Base-by-base conservation (phyloP, 2,329 filamentous ascomycete species). In the Fusarium veterinarium region DNA sequence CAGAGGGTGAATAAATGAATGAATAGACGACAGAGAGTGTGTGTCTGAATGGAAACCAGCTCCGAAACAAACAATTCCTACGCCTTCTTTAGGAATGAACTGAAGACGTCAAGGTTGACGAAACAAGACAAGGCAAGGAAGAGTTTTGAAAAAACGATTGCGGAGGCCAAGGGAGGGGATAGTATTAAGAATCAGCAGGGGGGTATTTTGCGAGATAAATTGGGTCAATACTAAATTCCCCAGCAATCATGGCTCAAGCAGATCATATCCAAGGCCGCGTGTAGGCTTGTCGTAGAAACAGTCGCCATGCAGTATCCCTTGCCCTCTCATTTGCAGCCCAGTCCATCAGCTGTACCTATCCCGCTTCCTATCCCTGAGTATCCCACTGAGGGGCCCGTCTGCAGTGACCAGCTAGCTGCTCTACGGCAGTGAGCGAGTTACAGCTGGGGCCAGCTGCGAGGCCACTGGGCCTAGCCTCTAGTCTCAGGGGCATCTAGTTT, bases 1-100 rank as follows among this genome's bases (percentile, higher is more conserved):
- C 49, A 38, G 33, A 31, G 28, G 49, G 62, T 59, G 51, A 59
- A 30, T 59, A 53, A 68, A 33, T 67, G 42, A 64, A 17, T 10
- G 40, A 19, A 28, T 33, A 40, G 14, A 40, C 23, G 25, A 46
- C n/a, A 33, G 40, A 35, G 23, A 6, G 53, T 31, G 33, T 28
- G 40, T 25, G 40, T 49, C 30, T 57, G 53, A 49, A 67, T 49
- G 60, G 71, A 74, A 66, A 48, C 72, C 71, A 62, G 71, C 55
- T 72, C 71, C 71, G 64, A 74, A 74, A 72, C 67, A 74, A 71
- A 66, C 64, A 74, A 72, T 74, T 63, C 71, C 69, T 62, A 57
- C 53, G 64, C 71, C 60, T 58, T 74, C 57, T 74, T 55, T 68
- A 53, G 71, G 64, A 72, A 74, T 66, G 71, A 72, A 69, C 41